A percentile compares a stretch with the other conserved stretches of the same genome.
phyloP scores from a whole-genome alignment of 140 eudicot genomes.

The Senecio squalidus region DNA sequence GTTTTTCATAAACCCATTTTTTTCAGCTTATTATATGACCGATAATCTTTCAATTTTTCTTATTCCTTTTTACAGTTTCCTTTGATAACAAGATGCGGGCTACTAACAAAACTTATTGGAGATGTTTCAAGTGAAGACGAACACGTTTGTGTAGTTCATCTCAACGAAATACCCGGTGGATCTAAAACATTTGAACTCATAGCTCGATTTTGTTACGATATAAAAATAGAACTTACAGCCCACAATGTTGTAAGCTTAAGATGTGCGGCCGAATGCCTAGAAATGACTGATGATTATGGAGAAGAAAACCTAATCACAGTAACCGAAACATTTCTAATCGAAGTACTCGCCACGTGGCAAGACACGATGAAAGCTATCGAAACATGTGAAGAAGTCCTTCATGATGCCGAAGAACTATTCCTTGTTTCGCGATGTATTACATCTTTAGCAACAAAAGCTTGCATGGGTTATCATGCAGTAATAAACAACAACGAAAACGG shows the following conservation, averaged over 20 bases:
- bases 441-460: constrained; percentile 73
- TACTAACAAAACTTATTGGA: constrained; percentile 54
- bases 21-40: no score
- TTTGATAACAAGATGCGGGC: constrained; percentile 67
- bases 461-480: constrained; percentile 42
- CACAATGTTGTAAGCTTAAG: constrained; percentile 59
- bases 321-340: constrained; percentile 56
- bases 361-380: constrained; percentile 77
- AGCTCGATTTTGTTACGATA: constrained; percentile 72
- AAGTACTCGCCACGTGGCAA: constrained; percentile 57
- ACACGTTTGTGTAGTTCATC: constrained; percentile 38
- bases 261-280: constrained; percentile 77
- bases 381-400: constrained; percentile 68
- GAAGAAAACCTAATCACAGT: constrained; percentile 64
- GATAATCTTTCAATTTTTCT: no score
- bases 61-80: constrained; percentile 56
- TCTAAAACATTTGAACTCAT: constrained; percentile 72
- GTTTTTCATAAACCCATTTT: no score
- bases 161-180: constrained; percentile 78
- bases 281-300: constrained; percentile 79
- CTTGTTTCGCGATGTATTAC: constrained; percentile 64
- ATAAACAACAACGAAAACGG: constrained; percentile 11
- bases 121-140: constrained; percentile 38
- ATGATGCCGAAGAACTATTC: constrained; percentile 63
- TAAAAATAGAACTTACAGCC: constrained; percentile 65